phyloP scores from a whole-genome alignment of 345 rosid species.

The Rhizophora mangle region DNA sequence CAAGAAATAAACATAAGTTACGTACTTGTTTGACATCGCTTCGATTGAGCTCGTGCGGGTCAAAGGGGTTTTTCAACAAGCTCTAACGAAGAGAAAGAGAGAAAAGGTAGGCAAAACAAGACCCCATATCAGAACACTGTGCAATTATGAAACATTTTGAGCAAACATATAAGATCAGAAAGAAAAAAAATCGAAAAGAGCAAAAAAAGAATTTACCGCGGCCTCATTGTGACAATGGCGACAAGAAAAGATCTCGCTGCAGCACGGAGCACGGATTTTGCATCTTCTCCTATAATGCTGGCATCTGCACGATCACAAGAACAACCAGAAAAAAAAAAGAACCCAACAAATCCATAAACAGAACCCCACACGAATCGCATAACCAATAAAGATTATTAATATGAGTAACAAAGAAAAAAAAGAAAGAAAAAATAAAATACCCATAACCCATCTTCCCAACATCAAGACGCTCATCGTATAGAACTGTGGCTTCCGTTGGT shows the following conservation, averaged over 20 bases:
- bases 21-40: constrained; percentile 74
- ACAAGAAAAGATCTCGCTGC: constrained; percentile 85
- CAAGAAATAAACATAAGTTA: background rate
- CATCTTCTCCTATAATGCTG: constrained; percentile 93
- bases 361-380: background rate
- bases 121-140: background rate
- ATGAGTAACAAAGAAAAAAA: background rate
- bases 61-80: constrained; percentile 52
- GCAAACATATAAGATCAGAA: background rate
- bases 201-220: constrained; percentile 36
- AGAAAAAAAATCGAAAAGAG: background rate
- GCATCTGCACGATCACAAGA: constrained; percentile 46
- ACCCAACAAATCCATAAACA: background rate
- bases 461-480: constrained; percentile 63
- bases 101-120: background rate
- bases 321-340: background rate
- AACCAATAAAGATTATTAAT: background rate
- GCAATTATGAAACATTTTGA: background rate
- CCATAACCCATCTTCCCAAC: constrained; percentile 96
- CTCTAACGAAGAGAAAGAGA: constrained; percentile 34
- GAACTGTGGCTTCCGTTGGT: constrained; percentile 51
- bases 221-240: constrained; percentile 96
- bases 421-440: constrained; percentile 28
- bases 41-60: constrained; percentile 78
- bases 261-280: constrained; percentile 86